phyloP scores from a whole-genome alignment of 495 filamentous ascomycete species.

The Hypoxylon fragiforme region DNA sequence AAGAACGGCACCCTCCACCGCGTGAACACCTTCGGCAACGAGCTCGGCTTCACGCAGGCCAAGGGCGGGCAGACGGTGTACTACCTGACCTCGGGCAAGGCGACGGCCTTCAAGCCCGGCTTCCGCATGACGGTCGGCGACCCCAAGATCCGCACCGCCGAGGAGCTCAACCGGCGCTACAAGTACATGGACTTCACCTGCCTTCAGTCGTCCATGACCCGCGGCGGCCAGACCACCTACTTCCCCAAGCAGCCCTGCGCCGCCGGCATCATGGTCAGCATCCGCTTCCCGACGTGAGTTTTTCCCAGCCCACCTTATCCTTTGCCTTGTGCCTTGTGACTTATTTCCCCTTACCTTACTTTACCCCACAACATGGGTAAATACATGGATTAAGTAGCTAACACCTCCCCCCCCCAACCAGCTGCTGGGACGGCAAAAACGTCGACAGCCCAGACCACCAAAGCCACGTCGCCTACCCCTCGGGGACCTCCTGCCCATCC shows the following conservation, averaged over 20 bases:
- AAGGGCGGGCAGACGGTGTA: conserved; percentile 49
- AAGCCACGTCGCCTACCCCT: conserved; percentile 48
- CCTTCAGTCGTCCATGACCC: conserved; percentile 42
- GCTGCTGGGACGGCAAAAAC: conserved; percentile 47
- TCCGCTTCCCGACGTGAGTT: conserved; percentile 42
- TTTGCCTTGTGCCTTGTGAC: not conserved
- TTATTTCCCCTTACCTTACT: not conserved
- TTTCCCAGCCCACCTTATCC: no score
- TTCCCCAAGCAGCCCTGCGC: conserved; percentile 40
- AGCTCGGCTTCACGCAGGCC: conserved; percentile 44
- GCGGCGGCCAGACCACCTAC: conserved; percentile 44
- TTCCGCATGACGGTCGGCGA: conserved; percentile 54
- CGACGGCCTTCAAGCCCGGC: conserved; percentile 48
- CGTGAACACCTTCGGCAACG: conserved; percentile 46
- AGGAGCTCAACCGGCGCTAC: conserved; percentile 46
- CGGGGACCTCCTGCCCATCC: conserved; percentile 55
- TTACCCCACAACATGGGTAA: not conserved
- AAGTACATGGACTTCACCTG: conserved; percentile 48
- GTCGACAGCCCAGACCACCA: conserved; percentile 48
- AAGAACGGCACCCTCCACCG: conserved; percentile 48
- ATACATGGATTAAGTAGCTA: no score
- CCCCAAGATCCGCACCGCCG: conserved; percentile 42
- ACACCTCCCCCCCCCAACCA: no score
- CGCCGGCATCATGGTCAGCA: conserved; percentile 47
- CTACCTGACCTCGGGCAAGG: conserved; percentile 44